phyloP scores from a whole-genome alignment of 148 eudicot genomes.

The Cornus suecica region DNA sequence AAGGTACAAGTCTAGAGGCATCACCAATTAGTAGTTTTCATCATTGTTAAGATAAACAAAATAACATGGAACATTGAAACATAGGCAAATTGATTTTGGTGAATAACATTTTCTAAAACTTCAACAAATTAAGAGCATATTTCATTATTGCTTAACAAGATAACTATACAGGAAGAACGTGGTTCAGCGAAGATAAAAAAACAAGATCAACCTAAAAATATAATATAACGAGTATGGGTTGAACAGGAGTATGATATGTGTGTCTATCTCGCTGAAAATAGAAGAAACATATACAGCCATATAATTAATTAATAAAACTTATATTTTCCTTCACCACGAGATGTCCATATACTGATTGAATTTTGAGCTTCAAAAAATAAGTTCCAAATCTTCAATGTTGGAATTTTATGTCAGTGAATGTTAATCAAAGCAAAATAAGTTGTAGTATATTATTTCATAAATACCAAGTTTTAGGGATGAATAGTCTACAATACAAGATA shows the following conservation, averaged over 20 bases:
- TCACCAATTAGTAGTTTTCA: not conserved
- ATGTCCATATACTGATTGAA: not conserved
- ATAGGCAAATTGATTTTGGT: not conserved
- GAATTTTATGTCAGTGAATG: not conserved
- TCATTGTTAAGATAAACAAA: no score
- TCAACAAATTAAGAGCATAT: no score
- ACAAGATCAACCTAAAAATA: not conserved
- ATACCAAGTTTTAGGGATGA: not conserved
- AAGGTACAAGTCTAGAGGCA: no score
- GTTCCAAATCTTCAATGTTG: not conserved
- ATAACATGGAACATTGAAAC: not conserved
- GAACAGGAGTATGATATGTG: not conserved
- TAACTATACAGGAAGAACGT: not conserved
- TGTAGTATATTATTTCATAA: not conserved
- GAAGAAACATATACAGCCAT: not conserved
- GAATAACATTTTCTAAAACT: not conserved
- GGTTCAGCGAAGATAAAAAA: not conserved
- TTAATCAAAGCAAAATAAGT: not conserved
- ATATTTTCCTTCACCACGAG: not conserved
- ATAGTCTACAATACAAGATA: slow-evolving; percentile 9
- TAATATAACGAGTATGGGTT: not conserved
- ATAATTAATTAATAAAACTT: no score
- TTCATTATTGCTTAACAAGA: no score
- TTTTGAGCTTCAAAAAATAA: not conserved
- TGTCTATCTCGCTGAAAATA: not conserved